Evolutionary conservation across 208 protist genomes (phyloP).

Genomic region (Trypanosoma scelopori): DNA sequence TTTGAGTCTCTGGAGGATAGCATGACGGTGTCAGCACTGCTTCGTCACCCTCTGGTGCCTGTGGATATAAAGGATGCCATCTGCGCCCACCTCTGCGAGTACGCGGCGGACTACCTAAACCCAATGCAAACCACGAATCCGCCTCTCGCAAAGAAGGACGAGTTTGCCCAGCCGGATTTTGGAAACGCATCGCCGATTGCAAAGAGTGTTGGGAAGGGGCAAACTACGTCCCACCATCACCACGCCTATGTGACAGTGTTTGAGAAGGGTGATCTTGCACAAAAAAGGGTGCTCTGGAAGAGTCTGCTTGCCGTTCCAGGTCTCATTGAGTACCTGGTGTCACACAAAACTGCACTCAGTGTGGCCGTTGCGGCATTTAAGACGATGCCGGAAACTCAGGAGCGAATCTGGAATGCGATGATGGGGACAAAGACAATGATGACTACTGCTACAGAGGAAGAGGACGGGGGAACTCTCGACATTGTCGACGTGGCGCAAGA

Average conservation of each 20-base stretch:
- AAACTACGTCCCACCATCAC: constrained; percentile 33
- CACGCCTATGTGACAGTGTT: constrained; percentile 64
- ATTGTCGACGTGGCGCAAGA: constrained; percentile 50
- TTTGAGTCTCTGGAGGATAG: constrained; percentile 55
- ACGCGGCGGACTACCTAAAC: constrained; percentile 60
- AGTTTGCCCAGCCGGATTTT: constrained; percentile 77
- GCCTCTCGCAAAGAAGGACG: constrained; percentile 38
- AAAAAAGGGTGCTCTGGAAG: constrained; percentile 63
- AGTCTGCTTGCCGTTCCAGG: constrained; percentile 27
- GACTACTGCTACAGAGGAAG: too few species aligned
- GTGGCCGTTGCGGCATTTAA: constrained; percentile 35
- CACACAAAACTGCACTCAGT: constrained; percentile 32
- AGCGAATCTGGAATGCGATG: constrained; percentile 12
- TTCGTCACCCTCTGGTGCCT: constrained; percentile 61
- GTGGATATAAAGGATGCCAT: constrained; percentile 73
- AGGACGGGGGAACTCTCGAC: constrained; percentile 17
- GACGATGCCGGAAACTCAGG: constrained; percentile 24
- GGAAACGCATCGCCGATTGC: constrained; percentile 21
- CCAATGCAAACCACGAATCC: constrained; percentile 9
- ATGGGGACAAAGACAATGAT: background rate
- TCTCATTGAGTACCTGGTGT: constrained; percentile 40
- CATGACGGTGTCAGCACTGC: constrained; percentile 64
- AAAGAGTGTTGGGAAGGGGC: background rate
- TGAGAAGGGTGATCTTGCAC: constrained; percentile 69
- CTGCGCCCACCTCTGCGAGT: constrained; percentile 69